A percentile compares a stretch with the other conserved stretches of the same genome.
Evolutionary conservation across 2,329 filamentous ascomycete genomes (phyloP).

Genomic region (Penicillium sp.): DNA sequence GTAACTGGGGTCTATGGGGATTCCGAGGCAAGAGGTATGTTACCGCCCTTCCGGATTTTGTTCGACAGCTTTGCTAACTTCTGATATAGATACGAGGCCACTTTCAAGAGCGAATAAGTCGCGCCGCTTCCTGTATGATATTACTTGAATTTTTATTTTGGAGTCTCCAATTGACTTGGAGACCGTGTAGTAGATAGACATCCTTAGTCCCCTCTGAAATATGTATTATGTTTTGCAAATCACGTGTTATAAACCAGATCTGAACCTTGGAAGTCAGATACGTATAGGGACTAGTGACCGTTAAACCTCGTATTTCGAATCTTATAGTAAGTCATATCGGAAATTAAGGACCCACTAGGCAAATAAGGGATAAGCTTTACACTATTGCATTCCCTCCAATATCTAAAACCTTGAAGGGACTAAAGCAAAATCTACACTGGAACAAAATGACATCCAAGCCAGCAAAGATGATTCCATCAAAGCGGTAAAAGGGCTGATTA

Average conservation of each 20-base stretch:
- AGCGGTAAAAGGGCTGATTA: background rate
- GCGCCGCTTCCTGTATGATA: conserved; percentile 12
- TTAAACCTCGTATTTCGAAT: background rate
- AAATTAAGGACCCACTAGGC: background rate
- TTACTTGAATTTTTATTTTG: background rate
- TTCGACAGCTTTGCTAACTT: conserved; percentile 7
- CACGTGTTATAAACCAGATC: background rate
- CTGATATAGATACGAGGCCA: conserved; percentile 40
- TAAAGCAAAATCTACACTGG: background rate
- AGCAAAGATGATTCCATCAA: conserved; percentile 1
- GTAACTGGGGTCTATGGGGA: conserved; percentile 96
- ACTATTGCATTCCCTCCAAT: background rate
- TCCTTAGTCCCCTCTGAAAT: background rate
- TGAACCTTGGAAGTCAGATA: background rate
- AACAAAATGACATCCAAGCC: conserved; percentile 1
- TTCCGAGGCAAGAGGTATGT: conserved; percentile 93
- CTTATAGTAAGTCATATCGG: background rate
- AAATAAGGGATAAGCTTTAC: background rate
- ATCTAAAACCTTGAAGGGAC: no score
- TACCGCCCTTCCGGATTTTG: conserved; percentile 32
- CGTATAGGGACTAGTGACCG: background rate
- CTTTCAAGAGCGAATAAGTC: conserved; percentile 26
- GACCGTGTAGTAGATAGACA: conserved; percentile 6
- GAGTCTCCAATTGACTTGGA: background rate
- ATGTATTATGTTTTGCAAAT: background rate